Evolutionary conservation across 441 rosid genomes (phyloP).

Genomic region (Codiaeum variegatum): DNA sequence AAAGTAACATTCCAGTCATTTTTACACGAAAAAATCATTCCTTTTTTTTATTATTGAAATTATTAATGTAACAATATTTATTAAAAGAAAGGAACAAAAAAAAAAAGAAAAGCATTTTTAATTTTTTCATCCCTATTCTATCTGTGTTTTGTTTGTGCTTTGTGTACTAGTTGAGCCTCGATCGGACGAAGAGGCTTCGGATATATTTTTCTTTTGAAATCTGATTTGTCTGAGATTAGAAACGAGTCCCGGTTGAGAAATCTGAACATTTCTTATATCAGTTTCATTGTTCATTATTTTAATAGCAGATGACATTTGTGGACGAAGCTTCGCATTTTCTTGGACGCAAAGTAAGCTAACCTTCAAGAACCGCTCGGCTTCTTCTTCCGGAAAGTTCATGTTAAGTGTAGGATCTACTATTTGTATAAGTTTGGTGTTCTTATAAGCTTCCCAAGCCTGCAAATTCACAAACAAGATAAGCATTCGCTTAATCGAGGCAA

Average conservation of each 20-base stretch:
- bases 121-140: neutral
- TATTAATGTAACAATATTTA: neutral
- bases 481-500: too few relatives aligned
- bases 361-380: slow-evolving; percentile 37
- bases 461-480: too few relatives aligned
- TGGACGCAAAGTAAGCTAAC: slow-evolving; percentile 58
- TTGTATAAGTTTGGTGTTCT: too few relatives aligned
- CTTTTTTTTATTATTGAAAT: neutral
- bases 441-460: too few relatives aligned
- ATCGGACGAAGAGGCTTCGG: slow-evolving; percentile 15
- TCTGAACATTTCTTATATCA: slow-evolving; percentile 22
- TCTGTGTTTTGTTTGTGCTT: neutral
- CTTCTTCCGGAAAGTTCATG: too few relatives aligned
- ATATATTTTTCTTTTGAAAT: slow-evolving; percentile 22
- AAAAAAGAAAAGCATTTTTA: neutral
- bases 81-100: neutral
- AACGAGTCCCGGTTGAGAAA: slow-evolving; percentile 45
- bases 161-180: slow-evolving; percentile 6
- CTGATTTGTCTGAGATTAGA: slow-evolving; percentile 44
- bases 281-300: slow-evolving; percentile 36
- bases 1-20: neutral
- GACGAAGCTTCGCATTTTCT: slow-evolving; percentile 44
- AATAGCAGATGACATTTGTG: slow-evolving; percentile 39
- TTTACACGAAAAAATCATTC: too few relatives aligned
- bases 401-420: too few relatives aligned